Percentiles rank a stretch among this genome's conserved stretches.
Evolutionary conservation across 2,329 filamentous ascomycete species (phyloP).

Genomic region (Penicillium sp.): DNA sequence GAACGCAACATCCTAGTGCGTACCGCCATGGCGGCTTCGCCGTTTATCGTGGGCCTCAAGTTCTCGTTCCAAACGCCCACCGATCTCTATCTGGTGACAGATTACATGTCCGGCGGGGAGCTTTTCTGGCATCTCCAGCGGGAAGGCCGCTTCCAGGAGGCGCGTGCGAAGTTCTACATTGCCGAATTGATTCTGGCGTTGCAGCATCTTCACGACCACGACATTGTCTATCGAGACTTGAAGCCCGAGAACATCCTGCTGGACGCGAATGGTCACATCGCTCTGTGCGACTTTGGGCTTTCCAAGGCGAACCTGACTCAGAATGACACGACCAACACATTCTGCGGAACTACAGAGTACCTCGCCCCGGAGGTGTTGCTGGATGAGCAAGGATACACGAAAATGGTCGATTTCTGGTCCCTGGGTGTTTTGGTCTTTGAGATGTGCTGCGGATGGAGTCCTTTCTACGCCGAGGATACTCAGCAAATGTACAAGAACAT

Average conservation of each 20-base stretch:
- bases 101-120: slow-evolving; percentile 98
- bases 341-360: slow-evolving; percentile 97
- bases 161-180: slow-evolving; percentile 96
- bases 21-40: slow-evolving; percentile 90
- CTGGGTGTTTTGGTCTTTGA: slow-evolving; percentile 95
- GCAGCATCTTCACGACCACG: slow-evolving; percentile 90
- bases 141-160: slow-evolving; percentile 91
- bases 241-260: slow-evolving; percentile 97
- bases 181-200: slow-evolving; percentile 93
- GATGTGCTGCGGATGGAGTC: slow-evolving; percentile 99
- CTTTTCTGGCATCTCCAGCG: slow-evolving; percentile 98
- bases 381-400: slow-evolving; percentile 95
- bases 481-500: slow-evolving; percentile 99
- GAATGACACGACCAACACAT: slow-evolving; percentile 97
- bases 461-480: slow-evolving; percentile 97
- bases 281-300: slow-evolving; percentile 92
- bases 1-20: slow-evolving; percentile 96
- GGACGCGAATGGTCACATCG: slow-evolving; percentile 96
- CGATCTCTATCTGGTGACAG: slow-evolving; percentile 95
- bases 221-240: slow-evolving; percentile 94
- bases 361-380: slow-evolving; percentile 90
- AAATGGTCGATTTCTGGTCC: slow-evolving; percentile 99
- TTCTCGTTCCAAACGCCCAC: slow-evolving; percentile 98
- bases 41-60: slow-evolving; percentile 95
- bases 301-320: slow-evolving; percentile 97